Evolutionary conservation across 2,329 filamentous ascomycete species (phyloP), one percentile per base, ranked within the genome.

Genomic region (Colletotrichum gigasporum): DNA sequence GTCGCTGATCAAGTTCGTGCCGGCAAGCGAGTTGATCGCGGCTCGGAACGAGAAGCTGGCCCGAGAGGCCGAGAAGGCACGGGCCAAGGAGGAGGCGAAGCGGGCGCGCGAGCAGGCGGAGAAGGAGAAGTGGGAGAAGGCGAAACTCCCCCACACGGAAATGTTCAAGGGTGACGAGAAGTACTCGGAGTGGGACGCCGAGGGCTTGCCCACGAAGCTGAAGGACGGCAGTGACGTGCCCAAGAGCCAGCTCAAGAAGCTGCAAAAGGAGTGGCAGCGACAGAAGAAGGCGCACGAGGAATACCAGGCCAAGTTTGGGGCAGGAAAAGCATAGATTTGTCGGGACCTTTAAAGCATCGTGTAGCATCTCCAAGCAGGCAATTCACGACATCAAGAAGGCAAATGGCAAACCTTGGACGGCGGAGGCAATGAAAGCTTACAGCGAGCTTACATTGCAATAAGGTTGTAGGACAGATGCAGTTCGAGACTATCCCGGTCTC

Each of bases 181-280:
- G 67, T 97, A 90, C 72, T 87, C 83, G 69, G 92, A 86, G 16
- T 97, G 93, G 92, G 93, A 97, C 73, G 89, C 85, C 5, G 90
- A 95, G 61, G 94, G 94, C 0, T 67, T 97, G 67, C 94, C 95
- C 2, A 91, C 86, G 0, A 92, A 89, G 78, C 87, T 94, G 74
- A 89, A 87, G 66, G 89, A 92, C 30, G 94, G 93, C 0, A 89
- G 88, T 65, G 93, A 96, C 69, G 83, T 97, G 35, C 86, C 92
- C 4, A 97, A 97, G 83, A 91, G 86, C 64, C 87, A 89, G 73
- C 73, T 80, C 52, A 97, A 97, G 85, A 94, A 93, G 81, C 77
- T 97, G 70, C 90, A 84, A 79, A 97, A 97, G 83, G 90, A 93
- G 59, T 97, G 92, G 92, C 91, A 96, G 71, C 89, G 85, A 74